Evolutionary conservation across 345 rosid genomes (phyloP), one percentile per base, ranked within the genome.

Genomic region (Syzygium jambos): DNA sequence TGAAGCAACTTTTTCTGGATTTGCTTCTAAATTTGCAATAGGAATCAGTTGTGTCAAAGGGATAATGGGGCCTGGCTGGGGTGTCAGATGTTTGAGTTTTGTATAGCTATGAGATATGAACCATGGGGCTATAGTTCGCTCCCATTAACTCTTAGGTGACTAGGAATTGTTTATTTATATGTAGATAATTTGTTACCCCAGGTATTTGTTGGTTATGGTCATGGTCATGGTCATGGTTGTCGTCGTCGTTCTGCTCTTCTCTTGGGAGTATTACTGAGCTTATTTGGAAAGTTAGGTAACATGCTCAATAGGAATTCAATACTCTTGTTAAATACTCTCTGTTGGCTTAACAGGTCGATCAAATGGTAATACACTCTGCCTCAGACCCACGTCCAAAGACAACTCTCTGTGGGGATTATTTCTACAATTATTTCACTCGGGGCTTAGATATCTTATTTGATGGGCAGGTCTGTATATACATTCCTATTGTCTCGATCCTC

Each of bases 311-410:
- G 80, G 56, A 41, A 43, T 59, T 65, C 34, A 15, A 23, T 59
- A 54, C 51, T 23, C 9, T 80, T 80, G 52, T 49, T 14, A 30
- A 30, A 22, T 22, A 15, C 27, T 30, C 51, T 90, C 83, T 88
- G 65, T 88, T 88, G 51, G 73, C 51, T 77, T 84, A 90, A 77
- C 91, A 98, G 99, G 98, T 98, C 16, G 99, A 95, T 90, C 99
- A 98, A 91, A 98, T 98, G 99, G 97, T 96, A 59, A 96, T 98
- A 89, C 99, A 98, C 88, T 98, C 99, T 53, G 96, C 98, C 11
- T 94, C 95, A 16, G 98, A 98, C 86, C 96, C 94, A 57, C 95
- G 94, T 16, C 99, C 99, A 22, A 91, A 95, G 84, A 93, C 96
- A 86, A 95, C 99, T 4, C 92, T 95, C 52, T 96, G 99, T 91